Evolutionary conservation across 2,329 filamentous ascomycete genomes (phyloP).

Genomic region (Colletotrichum falcatum): DNA sequence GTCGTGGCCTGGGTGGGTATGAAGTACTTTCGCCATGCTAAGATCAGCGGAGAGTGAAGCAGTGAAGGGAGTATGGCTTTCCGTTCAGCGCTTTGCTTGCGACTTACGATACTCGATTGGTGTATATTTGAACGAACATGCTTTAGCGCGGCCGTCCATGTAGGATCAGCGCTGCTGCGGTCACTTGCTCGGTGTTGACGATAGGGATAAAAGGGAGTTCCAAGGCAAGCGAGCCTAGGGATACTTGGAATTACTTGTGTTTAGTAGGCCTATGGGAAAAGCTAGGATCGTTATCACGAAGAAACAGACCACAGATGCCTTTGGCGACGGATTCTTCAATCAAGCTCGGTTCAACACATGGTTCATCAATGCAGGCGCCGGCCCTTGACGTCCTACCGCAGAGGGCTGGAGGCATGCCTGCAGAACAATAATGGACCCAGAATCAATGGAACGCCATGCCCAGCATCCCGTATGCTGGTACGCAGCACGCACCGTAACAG

Average conservation of each 20-base stretch:
- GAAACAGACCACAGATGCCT: not conserved
- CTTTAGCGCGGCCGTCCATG: not conserved
- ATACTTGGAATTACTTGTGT: not conserved
- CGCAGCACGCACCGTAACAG: not conserved
- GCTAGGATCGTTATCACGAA: not conserved
- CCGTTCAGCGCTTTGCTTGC: too few species aligned
- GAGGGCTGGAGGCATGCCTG: not conserved
- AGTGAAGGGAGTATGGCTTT: slow-evolving; percentile 49
- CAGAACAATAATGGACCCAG: too few species aligned
- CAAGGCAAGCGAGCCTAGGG: slow-evolving; percentile 4
- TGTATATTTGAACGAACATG: not conserved
- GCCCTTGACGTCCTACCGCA: not conserved
- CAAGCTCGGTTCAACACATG: not conserved
- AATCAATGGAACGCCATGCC: not conserved
- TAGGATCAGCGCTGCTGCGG: not conserved
- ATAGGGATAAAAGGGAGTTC: not conserved
- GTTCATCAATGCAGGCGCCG: not conserved
- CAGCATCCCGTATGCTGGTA: not conserved
- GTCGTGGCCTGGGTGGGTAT: slow-evolving; percentile 97
- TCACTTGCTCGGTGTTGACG: not conserved
- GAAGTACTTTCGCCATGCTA: slow-evolving; percentile 99
- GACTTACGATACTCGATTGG: not conserved
- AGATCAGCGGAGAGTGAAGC: slow-evolving; percentile 76
- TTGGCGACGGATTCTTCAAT: not conserved
- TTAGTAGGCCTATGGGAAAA: not conserved